Conservation (phyloP, 257 asterid species). For the Salvia hispanica region DNA sequence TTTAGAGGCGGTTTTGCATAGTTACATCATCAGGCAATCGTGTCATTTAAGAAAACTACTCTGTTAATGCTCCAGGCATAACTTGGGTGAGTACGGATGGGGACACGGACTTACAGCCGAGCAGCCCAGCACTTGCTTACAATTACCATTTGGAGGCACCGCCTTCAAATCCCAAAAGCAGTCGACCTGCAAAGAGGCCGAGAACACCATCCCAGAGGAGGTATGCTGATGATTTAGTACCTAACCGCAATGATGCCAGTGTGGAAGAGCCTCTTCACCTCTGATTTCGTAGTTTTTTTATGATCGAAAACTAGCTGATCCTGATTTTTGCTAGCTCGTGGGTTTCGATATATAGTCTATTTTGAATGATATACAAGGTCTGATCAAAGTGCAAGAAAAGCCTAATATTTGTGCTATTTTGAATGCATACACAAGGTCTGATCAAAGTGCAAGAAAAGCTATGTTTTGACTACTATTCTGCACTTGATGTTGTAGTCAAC, state of each 20-base stretch:
- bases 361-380: constrained; percentile 5
- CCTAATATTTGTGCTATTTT: neutral
- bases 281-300: constrained; percentile 19
- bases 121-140: constrained; percentile 33
- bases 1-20: neutral
- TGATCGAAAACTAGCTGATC: constrained; percentile 10
- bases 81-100: constrained; percentile 53
- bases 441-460: neutral
- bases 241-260: constrained; percentile 31
- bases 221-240: constrained; percentile 32
- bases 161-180: constrained; percentile 26
- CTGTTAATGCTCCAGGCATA: constrained; percentile 39
- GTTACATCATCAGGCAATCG: neutral
- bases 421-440: neutral
- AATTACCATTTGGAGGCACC: constrained; percentile 26
- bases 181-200: too few species aligned
- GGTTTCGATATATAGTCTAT: neutral
- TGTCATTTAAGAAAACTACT: constrained; percentile 5
- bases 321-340: constrained; percentile 10
- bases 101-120: constrained; percentile 49
- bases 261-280: constrained; percentile 37
- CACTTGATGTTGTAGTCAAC: neutral
- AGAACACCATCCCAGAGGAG: constrained; percentile 31
- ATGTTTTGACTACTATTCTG: neutral
- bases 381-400: too few species aligned